A percentile compares a stretch with the other conserved stretches of the same genome.
These are phyloP conservation scores for Chloropicon primus DNA, from an alignment of 139 green algal species.

Conservation along the genomic window DNA sequence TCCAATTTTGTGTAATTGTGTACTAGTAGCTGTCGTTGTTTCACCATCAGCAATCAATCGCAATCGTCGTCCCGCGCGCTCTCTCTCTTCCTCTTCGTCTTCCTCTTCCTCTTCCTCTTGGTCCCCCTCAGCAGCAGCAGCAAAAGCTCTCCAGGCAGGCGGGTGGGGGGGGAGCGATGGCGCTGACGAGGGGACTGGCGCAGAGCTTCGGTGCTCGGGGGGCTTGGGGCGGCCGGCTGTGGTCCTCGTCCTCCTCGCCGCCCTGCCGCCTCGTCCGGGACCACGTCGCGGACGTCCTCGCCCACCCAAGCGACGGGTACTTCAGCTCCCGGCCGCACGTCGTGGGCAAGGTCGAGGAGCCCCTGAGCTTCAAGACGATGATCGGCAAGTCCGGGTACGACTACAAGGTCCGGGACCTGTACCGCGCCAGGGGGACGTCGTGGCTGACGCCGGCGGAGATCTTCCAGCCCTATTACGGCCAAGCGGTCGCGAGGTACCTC, in stretches of 20 bases:
- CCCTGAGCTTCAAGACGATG: conserved; percentile 37
- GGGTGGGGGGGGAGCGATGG: no score
- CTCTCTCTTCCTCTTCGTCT: no score
- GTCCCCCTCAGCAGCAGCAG: no score
- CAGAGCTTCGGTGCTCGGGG: no score
- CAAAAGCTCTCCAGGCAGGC: no score
- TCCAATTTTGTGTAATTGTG: no score
- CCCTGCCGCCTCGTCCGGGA: background rate
- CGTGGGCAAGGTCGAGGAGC: conserved; percentile 20
- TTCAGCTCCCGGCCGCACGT: conserved; percentile 27
- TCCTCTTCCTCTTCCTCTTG: no score
- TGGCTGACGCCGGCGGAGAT: conserved; percentile 73
- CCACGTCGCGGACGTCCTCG: background rate
- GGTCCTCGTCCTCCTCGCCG: background rate
- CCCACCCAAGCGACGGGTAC: conserved; percentile 25
- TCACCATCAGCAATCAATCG: no score
- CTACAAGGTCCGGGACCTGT: conserved; percentile 21
- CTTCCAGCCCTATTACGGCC: conserved; percentile 59
- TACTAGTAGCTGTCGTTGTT: no score
- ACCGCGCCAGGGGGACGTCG: conserved; percentile 33
- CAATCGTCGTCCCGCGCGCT: no score
- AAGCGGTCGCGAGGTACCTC: conserved; percentile 32
- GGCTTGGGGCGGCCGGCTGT: no score
- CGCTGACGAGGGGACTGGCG: no score
- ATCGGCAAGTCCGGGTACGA: conserved; percentile 31